Base-by-base conservation (phyloP, 148 eudicot species). In the Limonium bicolor region DNA sequence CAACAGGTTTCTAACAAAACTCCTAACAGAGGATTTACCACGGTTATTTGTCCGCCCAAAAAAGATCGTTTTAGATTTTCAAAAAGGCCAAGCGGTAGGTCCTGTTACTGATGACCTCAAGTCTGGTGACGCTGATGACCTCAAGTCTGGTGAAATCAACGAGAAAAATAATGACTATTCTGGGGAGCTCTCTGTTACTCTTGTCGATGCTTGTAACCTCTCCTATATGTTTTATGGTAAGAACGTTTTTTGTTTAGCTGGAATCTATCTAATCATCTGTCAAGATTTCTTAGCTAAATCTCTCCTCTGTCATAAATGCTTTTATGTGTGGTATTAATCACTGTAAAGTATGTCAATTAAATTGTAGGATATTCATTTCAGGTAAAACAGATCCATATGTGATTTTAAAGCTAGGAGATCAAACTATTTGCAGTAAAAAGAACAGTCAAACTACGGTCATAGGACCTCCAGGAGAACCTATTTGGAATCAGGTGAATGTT, bases 371-470 rank as follows among this genome's bases (percentile, higher is more conserved):
- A 17, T 28, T 26, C 53, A 35, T 50, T 55, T 28, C 72, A 88
- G 97, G 94, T 13, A 88, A 88, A 73, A 83, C 97, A 7, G 94
- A 88, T 60, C 97, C 97, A 22, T 88, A 71, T 64, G 94, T 83
- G 54, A 53, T 71, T 60, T 59, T 88, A 49, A 66, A 71, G 26
- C 52, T 88, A 64, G 97, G 97, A 52, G 82, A 80, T 72, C 92
- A 88, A 78, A 67, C 67, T 5, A 72, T 88, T 70, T 70, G 84
- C 32, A 88, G 94, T 61, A 88, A 88, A 57, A 80, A 71, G 69
- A 83, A 83, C 51, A 88, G 94, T 71, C 94, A 84, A 70, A 88
- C 97, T 38, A 83, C 94, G 51, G 79, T 88, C 52, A 83, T 80
- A 29, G 97, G 97, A 30, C 76, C 84, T 54, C 97, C 97, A 56